Evolutionary conservation across 2,329 filamentous ascomycete species (phyloP).

Genomic region (Neofusicoccum umdonicola): DNA sequence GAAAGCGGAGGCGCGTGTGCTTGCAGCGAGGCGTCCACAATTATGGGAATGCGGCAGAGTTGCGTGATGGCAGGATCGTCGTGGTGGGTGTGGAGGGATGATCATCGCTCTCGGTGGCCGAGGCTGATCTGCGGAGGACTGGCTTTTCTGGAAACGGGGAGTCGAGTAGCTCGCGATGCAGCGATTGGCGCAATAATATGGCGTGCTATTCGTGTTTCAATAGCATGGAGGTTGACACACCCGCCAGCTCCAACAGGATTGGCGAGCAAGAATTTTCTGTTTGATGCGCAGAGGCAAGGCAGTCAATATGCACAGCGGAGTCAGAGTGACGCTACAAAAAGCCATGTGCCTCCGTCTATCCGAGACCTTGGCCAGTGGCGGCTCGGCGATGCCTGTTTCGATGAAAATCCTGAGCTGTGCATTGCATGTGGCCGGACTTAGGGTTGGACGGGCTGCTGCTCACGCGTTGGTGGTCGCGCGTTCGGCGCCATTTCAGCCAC

Average conservation of each 20-base stretch:
- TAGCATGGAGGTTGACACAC: not conserved
- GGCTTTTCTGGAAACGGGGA: conserved; percentile 10
- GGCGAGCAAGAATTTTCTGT: conserved; percentile 6
- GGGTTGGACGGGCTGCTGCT: conserved; percentile 7
- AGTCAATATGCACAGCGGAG: not conserved
- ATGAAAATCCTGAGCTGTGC: conserved; percentile 10
- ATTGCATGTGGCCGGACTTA: conserved; percentile 13
- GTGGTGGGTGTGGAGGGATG: conserved; percentile 4
- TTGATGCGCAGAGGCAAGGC: not conserved
- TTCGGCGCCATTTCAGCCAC: conserved; percentile 17
- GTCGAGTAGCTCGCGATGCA: not conserved
- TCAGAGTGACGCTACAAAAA: conserved; percentile 15
- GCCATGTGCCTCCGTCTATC: conserved; percentile 14
- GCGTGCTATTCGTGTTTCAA: conserved; percentile 11
- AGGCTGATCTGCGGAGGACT: conserved; percentile 5
- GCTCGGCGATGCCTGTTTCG: conserved; percentile 9
- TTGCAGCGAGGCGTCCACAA: not conserved
- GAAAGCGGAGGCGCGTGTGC: not conserved
- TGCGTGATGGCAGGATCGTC: conserved; percentile 5
- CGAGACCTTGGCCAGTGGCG: conserved; percentile 14
- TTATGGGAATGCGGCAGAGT: not conserved
- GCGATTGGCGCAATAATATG: conserved; percentile 10
- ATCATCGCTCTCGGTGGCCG: conserved; percentile 1
- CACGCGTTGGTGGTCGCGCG: conserved; percentile 16
- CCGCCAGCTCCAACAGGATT: not conserved